Evolutionary conservation across 2,329 filamentous ascomycete species (phyloP), one percentile per base, ranked within the genome.

Genomic region (Onygenales sp.): DNA sequence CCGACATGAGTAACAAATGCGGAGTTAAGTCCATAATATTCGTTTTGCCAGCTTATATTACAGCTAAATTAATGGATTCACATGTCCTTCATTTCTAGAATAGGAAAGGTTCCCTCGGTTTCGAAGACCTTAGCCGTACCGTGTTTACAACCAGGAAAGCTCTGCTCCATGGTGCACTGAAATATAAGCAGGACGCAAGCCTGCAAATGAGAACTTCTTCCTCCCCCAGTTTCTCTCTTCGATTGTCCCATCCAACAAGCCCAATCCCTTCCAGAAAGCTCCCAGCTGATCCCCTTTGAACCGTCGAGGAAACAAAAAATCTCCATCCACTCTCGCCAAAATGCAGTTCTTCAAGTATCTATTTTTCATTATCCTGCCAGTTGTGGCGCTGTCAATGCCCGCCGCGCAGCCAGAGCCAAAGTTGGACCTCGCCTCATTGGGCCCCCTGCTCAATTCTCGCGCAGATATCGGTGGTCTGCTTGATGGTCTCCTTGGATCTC

Each of bases 341-440:
- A 49, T 49, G 47, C 17, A 49, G 47, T 10, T 40, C 47, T 37
- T 42, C 17, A 49, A 49, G 9, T 49, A 39, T 17, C 11, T 49
- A 5, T 49, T 42, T 10, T 37, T 49, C 27, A 14, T 42, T 21
- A 37, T 49, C 31, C 36, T 49, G 10, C 47, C 47, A 2, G 27
- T 42, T 17, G 17, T 40, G 14, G 14, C 37, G 10, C 17, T 40
- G 3, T 37, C 47, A 9, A 39, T 42, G 11, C 47, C 47, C 7
- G 36, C 47, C 7, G 27, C 34, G 11, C 27, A 32, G 13, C n/a
- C 36, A 13, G 34, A 40, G n/a, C 13, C 34, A 36, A 6, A 49
- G 11, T 2, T 49, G 2, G 34, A 39, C 39, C 34, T 37, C 11
- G n/a, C 34, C 6, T 27, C 37, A 4, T 17, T 49, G 6, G 47